A percentile compares a stretch with the other conserved stretches of the same genome.
phyloP scores from a whole-genome alignment of 139 green algal genomes.

The Closterium sp. region DNA sequence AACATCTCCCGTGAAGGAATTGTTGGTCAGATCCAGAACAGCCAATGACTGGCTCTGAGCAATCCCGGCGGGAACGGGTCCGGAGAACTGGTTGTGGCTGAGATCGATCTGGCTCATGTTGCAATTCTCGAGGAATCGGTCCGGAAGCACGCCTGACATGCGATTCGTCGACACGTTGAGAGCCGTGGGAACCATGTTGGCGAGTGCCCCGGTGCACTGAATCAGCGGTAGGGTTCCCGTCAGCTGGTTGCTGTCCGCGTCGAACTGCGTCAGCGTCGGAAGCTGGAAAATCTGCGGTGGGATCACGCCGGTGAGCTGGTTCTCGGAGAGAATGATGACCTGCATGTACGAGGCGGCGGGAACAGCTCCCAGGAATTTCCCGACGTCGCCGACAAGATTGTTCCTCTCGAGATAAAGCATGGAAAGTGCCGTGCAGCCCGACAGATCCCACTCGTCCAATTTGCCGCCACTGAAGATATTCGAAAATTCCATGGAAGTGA shows the following conservation, averaged over 20 bases:
- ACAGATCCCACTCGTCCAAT: not conserved
- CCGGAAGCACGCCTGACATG: not conserved
- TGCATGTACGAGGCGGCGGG: not conserved
- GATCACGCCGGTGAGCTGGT: constrained; percentile 24
- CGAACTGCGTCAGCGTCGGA: not conserved
- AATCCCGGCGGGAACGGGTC: constrained; percentile 4
- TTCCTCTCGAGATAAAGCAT: not conserved
- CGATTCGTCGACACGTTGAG: not conserved
- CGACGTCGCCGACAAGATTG: not conserved
- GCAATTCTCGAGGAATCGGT: not conserved
- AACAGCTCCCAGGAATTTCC: not conserved
- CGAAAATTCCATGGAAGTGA: not conserved
- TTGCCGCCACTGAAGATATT: not conserved
- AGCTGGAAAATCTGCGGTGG: constrained; percentile 6
- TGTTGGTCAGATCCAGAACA: constrained; percentile 9
- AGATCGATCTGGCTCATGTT: constrained; percentile 22
- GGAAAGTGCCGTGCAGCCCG: not conserved
- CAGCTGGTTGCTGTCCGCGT: constrained; percentile 1
- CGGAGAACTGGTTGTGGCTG: constrained; percentile 30
- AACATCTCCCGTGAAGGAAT: constrained; percentile 1
- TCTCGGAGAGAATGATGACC: constrained; percentile 4
- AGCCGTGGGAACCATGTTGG: not conserved
- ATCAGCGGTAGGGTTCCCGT: not conserved
- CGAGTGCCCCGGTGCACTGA: not conserved
- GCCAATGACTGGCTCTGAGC: not conserved